phyloP scores from a whole-genome alignment of 805 yeast species.

The Nakazawaea ishiwadae region DNA sequence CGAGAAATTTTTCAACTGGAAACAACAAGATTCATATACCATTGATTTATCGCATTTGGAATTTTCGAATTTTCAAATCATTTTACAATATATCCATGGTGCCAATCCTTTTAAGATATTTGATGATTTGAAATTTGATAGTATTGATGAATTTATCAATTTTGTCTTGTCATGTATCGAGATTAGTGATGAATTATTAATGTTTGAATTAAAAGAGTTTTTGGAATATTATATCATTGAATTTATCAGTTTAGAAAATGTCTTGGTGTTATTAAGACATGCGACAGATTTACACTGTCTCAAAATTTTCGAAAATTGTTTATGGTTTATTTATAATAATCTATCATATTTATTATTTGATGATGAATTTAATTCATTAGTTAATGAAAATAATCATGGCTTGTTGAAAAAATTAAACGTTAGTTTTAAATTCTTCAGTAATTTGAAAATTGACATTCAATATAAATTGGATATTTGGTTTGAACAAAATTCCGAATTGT shows the following conservation, averaged over 20 bases:
- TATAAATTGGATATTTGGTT: conserved; percentile 20
- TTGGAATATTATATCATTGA: conserved; percentile 59
- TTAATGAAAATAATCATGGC: conserved; percentile 20
- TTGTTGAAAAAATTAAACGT: conserved; percentile 23
- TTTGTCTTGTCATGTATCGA: conserved; percentile 54
- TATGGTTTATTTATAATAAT: conserved; percentile 66
- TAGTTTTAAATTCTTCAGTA: conserved; percentile 31
- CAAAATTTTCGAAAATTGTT: conserved; percentile 54
- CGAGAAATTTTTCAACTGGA: conserved; percentile 59
- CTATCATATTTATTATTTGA: conserved; percentile 58
- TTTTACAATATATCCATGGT: conserved; percentile 58
- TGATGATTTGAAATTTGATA: conserved; percentile 22
- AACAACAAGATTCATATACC: conserved; percentile 13
- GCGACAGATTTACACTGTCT: conserved; percentile 47
- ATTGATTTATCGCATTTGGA: conserved; percentile 42
- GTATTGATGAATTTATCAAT: conserved; percentile 39
- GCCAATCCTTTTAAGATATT: conserved; percentile 35
- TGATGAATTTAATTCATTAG: conserved; percentile 26
- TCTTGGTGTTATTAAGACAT: conserved; percentile 47
- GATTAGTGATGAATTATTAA: conserved; percentile 56
- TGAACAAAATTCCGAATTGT: conserved; percentile 21
- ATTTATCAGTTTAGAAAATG: conserved; percentile 56
- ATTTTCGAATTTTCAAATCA: conserved; percentile 37
- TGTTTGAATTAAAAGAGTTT: conserved; percentile 52
- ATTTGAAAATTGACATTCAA: conserved; percentile 13